phyloP scores from a whole-genome alignment of 169 alveolate genomes.

The Cryptosporidium sp. region DNA sequence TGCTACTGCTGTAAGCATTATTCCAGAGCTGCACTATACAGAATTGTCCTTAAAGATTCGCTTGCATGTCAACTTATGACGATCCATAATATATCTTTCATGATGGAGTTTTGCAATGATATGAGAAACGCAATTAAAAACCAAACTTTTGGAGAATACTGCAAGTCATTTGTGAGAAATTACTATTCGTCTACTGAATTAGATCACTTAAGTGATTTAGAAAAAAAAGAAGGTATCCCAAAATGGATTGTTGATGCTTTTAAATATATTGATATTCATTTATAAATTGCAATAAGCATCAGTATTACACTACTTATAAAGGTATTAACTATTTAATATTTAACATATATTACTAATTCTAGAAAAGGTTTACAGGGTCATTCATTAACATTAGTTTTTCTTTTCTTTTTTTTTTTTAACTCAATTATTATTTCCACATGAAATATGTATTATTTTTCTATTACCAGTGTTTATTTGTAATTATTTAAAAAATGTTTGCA shows the following conservation, averaged over 20 bases:
- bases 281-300: background rate
- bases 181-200: constrained; percentile 68
- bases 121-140: constrained; percentile 87
- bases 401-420: background rate
- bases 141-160: constrained; percentile 84
- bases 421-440: background rate
- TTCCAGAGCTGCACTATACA: constrained; percentile 90
- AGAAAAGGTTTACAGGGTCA: background rate
- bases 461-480: constrained; percentile 4
- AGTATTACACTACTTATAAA: background rate
- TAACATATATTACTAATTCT: background rate
- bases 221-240: constrained; percentile 84
- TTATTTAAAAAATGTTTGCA: background rate
- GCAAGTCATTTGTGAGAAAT: constrained; percentile 82
- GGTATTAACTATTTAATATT: background rate
- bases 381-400: background rate
- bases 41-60: constrained; percentile 85
- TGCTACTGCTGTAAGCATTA: constrained; percentile 94
- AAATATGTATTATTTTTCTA: background rate
- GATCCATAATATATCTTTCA: constrained; percentile 91
- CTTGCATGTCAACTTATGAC: constrained; percentile 89
- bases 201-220: constrained; percentile 60
- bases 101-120: constrained; percentile 87
- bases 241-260: constrained; percentile 89
- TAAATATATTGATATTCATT: constrained; percentile 64